Base-by-base conservation (phyloP, 1,284 basidiomycete genomes). In the Ceratobasidium sp. region DNA sequence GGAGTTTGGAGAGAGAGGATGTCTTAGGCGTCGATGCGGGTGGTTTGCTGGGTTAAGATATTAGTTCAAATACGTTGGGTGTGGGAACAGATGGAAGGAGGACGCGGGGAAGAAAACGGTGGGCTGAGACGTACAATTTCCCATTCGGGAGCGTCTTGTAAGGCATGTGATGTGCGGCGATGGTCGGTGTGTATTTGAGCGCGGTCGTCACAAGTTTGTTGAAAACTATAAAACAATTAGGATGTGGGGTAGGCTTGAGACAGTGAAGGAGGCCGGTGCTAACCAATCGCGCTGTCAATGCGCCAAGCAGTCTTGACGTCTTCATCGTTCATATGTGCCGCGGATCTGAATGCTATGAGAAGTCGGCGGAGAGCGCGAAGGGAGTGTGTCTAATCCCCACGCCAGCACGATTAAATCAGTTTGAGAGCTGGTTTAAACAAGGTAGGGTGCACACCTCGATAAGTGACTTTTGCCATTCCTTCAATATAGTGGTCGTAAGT, bases 191-290 rank as follows among this genome's bases (percentile, higher is more conserved):
- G 83, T 95, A 99, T 80, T 90, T 90, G 65, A 99, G 85, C 0
- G 95, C 85, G 1, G 96, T 98, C 14, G 90, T 88, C 41, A 99
- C 86, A 24, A 99, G 87, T 83, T 98, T 98, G 85, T 92, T 93
- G 84, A 97, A 99, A 19, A 97, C 94, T 94, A 76, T 13, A 43
- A 49, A 19, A 58, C 13, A 41, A 48, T 22, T n/a, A 13, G 9
- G 13, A 37, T 51, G 22, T 59, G 53, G 37, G 64, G 11, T 53
- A 19, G 56, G 43, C 31, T n/a, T 41, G 31, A 19, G n/a, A 37
- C 19, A 56, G 46, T 66, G 19, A 19, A 49, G 46, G 11, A 49
- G 68, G 68, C 9, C 0, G 8, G 5, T 19, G 76, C 84, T 51
- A 79, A 92, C 94, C 90, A 76, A 87, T 84, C 0, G 94, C 86